phyloP scores from a whole-genome alignment of 177 flowering plant species.

The Telopea speciosissima region DNA sequence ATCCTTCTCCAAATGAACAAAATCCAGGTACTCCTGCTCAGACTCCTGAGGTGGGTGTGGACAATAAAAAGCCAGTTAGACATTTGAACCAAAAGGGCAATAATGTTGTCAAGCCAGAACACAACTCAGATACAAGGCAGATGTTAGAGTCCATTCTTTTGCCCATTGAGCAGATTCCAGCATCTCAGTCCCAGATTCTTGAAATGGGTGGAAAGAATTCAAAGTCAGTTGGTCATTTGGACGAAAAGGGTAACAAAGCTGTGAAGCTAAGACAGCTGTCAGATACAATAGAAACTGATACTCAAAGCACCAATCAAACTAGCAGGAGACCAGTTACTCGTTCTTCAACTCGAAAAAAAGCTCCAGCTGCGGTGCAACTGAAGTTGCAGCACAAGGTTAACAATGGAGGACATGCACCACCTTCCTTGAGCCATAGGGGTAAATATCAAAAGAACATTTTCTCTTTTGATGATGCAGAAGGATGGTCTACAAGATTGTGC shows the following conservation, averaged over 20 bases:
- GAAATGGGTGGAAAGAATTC: no score
- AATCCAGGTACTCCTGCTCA: slow-evolving; percentile 18
- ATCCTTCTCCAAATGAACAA: slow-evolving; percentile 43
- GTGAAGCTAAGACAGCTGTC: no score
- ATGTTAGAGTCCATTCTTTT: no score
- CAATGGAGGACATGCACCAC: slow-evolving; percentile 8
- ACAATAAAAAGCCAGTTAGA: slow-evolving; percentile 21
- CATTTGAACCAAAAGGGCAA: background rate
- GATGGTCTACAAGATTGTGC: slow-evolving; percentile 17
- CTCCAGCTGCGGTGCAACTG: slow-evolving; percentile 20
- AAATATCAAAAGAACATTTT: slow-evolving; percentile 27
- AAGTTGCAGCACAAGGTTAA: slow-evolving; percentile 13
- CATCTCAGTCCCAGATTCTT: no score
- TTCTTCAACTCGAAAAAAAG: slow-evolving; percentile 42
- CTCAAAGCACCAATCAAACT: slow-evolving; percentile 41
- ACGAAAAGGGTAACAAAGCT: no score
- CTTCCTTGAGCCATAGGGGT: slow-evolving; percentile 17
- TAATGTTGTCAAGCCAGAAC: slow-evolving; percentile 22
- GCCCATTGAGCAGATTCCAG: no score
- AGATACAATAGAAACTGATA: slow-evolving; percentile 77
- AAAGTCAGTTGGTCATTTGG: no score
- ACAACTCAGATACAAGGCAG: slow-evolving; percentile 27
- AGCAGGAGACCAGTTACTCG: slow-evolving; percentile 55
- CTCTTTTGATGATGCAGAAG: slow-evolving; percentile 36
- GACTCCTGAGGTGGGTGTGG: slow-evolving; percentile 16